These are phyloP conservation scores for Ascochyta clinopodiicola DNA, from an alignment of 2,329 filamentous ascomycete genomes.

Conservation along the genomic window DNA sequence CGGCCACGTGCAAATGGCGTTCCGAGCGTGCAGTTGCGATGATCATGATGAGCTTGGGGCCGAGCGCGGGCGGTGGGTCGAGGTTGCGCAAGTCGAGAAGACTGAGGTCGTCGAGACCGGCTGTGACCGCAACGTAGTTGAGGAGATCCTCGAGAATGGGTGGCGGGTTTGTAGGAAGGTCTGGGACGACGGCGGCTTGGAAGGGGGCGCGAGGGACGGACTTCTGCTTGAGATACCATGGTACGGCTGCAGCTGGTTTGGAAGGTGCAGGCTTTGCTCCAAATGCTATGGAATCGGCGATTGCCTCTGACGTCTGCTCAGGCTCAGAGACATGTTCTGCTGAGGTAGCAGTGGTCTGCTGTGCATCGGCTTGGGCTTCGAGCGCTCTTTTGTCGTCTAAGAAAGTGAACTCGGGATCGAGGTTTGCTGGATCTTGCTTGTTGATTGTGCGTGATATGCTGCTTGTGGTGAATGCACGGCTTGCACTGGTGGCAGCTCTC, in stretches of 20 bases:
- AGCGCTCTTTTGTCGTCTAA: constrained; percentile 9
- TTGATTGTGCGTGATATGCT: constrained; percentile 19
- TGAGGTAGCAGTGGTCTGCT: not conserved
- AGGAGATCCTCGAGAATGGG: constrained; percentile 74
- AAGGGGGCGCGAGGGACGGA: constrained; percentile 40
- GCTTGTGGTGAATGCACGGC: constrained; percentile 32
- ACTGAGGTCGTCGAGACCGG: constrained; percentile 82
- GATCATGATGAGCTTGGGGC: constrained; percentile 89
- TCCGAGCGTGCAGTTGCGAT: constrained; percentile 90
- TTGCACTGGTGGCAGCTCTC: constrained; percentile 21
- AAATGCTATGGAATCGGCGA: constrained; percentile 8
- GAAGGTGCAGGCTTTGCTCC: constrained; percentile 8
- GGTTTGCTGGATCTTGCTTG: constrained; percentile 15
- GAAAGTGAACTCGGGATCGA: constrained; percentile 25
- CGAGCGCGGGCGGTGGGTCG: constrained; percentile 85
- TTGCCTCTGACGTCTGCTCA: not conserved
- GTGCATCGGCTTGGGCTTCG: not conserved
- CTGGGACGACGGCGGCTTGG: constrained; percentile 64
- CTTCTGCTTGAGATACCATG: constrained; percentile 82
- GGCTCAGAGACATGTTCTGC: not conserved
- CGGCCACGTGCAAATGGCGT: constrained; percentile 89
- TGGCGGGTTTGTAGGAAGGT: constrained; percentile 73
- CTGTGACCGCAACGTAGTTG: constrained; percentile 79
- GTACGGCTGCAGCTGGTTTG: constrained; percentile 51
- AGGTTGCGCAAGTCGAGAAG: constrained; percentile 83